Evolutionary conservation across 2,329 filamentous ascomycete genomes (phyloP).

Genomic region (Neophaeococcomyces mojaviensis): DNA sequence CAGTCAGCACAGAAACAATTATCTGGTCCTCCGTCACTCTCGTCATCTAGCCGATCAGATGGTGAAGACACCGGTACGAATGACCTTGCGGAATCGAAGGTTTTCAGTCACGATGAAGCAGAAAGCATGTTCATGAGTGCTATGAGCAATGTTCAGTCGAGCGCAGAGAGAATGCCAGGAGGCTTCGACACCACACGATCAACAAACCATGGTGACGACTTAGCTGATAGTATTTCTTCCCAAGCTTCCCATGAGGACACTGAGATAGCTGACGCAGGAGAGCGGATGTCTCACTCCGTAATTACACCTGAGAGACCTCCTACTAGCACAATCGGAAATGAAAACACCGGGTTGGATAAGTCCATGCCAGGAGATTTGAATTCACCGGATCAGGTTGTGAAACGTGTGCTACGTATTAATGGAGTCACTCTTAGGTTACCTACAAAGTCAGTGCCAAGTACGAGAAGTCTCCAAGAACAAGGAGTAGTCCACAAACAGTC

Average conservation of each 20-base stretch:
- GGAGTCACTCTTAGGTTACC: neutral
- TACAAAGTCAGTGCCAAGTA: neutral
- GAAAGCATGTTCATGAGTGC: conserved; percentile 50
- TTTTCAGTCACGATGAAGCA: conserved; percentile 44
- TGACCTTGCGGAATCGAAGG: conserved; percentile 39
- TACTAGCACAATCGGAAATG: too few relatives aligned
- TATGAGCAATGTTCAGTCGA: conserved; percentile 34
- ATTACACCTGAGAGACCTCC: too few relatives aligned
- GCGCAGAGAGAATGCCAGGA: neutral
- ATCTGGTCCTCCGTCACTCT: neutral
- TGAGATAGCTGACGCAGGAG: too few relatives aligned
- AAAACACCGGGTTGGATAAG: too few relatives aligned
- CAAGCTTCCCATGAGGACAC: conserved; percentile 25
- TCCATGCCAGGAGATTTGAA: neutral
- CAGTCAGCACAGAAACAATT: neutral
- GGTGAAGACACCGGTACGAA: conserved; percentile 13
- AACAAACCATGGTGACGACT: conserved; percentile 14
- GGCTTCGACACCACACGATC: conserved; percentile 19
- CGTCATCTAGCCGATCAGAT: neutral
- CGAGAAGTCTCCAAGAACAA: too few relatives aligned
- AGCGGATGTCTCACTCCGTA: too few relatives aligned
- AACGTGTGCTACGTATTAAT: conserved; percentile 5
- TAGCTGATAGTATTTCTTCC: conserved; percentile 33
- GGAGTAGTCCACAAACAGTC: neutral
- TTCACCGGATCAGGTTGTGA: neutral